Base-by-base conservation (phyloP, 179 eudicot genomes). In the Spergularia azorica region DNA sequence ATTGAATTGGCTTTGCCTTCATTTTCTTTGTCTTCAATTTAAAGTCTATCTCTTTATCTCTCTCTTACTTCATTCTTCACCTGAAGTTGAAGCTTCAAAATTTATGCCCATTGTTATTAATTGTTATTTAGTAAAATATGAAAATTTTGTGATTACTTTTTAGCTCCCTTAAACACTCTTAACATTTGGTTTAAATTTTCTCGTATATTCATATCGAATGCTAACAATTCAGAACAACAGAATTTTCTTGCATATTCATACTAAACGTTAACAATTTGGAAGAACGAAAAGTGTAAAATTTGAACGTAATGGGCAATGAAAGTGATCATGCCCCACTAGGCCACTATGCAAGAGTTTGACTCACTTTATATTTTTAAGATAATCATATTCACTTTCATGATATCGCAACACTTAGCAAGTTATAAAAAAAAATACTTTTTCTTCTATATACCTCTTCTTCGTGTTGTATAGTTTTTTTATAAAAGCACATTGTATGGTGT, bases 1-100 rank as follows among this genome's bases (percentile, higher is more conserved):
- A 9, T 39, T 51, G 3, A 63, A 64, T 74, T 64, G 84, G 72
- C 78, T 78, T 69, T 74, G 72, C 67, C 77, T 77, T 81, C 13
- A 64, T 38, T 63, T 12, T 62, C 58, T 57, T 60, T 78, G 65
- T 75, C 83, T 79, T 84, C 36, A 72, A 41, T 63, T 58, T 79
- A 74, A 82, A 84, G 83, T 69, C 60, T 82, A 43, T 38, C 18
- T 55, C 57, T 48, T 67, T 67, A 48, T 67, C 39, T 48, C 13
- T 67, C 51, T 55, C 18, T 26, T 48, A 60, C 10, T 58, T 9
- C 26, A 18, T 72, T 26, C 77, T 52, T 63, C 41, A 43, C 76
- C 52, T 26, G 15, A 73, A 63, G 41, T 43, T 67, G 71, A 50
- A 78, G 18, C 60, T 63, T 72, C 38, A 32, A 51, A 54, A 13